Conservation (phyloP, 768 basidiomycete genomes). For the Hygrocybe punicea region DNA sequence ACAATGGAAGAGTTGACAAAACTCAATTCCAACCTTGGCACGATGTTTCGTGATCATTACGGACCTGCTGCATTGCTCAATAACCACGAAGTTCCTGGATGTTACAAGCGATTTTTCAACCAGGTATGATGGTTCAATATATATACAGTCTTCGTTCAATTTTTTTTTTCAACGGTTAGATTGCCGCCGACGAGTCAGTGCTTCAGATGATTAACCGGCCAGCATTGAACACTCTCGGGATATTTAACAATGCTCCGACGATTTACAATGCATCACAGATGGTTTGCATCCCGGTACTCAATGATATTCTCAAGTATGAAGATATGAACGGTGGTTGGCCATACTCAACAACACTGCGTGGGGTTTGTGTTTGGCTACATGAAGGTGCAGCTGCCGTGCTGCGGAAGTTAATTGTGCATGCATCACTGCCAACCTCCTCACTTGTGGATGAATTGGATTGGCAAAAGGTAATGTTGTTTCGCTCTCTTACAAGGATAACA, state of each 20-base stretch:
- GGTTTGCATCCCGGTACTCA: constrained; percentile 14
- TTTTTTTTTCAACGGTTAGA: constrained; percentile 3
- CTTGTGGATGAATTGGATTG: not conserved
- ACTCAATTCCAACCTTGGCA: constrained; percentile 1
- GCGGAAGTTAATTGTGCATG: not conserved
- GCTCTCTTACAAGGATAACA: not conserved
- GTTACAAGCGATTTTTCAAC: constrained; percentile 10
- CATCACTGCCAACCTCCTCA: not conserved
- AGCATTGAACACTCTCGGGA: constrained; percentile 8
- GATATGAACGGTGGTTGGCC: not conserved
- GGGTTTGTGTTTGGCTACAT: no score
- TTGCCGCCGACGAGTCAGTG: constrained; percentile 23
- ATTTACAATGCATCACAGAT: not conserved
- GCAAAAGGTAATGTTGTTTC: constrained; percentile 11
- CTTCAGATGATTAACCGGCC: constrained; percentile 17
- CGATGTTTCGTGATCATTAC: constrained; percentile 6
- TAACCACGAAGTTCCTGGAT: not conserved
- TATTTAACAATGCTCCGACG: constrained; percentile 8
- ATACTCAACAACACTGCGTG: no score
- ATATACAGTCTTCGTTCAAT: not conserved
- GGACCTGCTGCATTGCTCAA: constrained; percentile 1
- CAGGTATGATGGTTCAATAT: constrained; percentile 4
- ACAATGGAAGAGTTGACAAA: not conserved
- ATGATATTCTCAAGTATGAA: constrained; percentile 12
- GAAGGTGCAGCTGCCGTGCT: no score